Evolutionary conservation across 768 basidiomycete species (phyloP), one percentile per base, ranked within the genome.

Genomic region (Pleurotus ostreatus): DNA sequence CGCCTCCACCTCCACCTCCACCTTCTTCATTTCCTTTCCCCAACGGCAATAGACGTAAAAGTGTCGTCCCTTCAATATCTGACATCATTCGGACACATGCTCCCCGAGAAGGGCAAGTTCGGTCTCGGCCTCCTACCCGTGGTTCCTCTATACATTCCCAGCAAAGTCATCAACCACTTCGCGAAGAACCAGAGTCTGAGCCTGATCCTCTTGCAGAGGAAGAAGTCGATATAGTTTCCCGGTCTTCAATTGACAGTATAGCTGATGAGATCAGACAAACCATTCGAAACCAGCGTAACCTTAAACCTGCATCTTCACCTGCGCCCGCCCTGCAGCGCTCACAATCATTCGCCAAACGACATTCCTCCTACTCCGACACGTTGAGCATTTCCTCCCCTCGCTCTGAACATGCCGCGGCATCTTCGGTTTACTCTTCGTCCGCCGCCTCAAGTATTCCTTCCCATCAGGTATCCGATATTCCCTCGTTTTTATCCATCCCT

Each of bases 221-320:
- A 57, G 87, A 88, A 58, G 73, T 75, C 2, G 88, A 89, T 45
- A 64, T 86, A 46, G 60, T 89, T 49, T 85, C 87, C 40, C 83
- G 88, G n/a, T 93, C 92, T 18, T 93, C 91, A 15, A 82, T 92
- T 60, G 92, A 94, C 68, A 92, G 90, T 58, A 85, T 94, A 23
- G 89, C 91, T 18, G 85, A 90, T 62, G 92, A 94, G 75, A 83
- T 91, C 30, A 80, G 78, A 57, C 81, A 74, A 55, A 92, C 88
- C 8, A 72, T 91, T 59, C 83, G 81, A 59, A 81, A 79, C 48
- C 85, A 90, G 66, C 72, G 65, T 62, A 60, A 74, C 63, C 58
- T 71, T 64, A 71, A 74, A 63, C 67, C 75, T 47, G 59, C 75
- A 52, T 60, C 68, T 49, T 39, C 57, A 63, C 67, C 75, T 47